Conservation (phyloP, 2,329 filamentous ascomycete species). For the Aspergillus sp. region DNA sequence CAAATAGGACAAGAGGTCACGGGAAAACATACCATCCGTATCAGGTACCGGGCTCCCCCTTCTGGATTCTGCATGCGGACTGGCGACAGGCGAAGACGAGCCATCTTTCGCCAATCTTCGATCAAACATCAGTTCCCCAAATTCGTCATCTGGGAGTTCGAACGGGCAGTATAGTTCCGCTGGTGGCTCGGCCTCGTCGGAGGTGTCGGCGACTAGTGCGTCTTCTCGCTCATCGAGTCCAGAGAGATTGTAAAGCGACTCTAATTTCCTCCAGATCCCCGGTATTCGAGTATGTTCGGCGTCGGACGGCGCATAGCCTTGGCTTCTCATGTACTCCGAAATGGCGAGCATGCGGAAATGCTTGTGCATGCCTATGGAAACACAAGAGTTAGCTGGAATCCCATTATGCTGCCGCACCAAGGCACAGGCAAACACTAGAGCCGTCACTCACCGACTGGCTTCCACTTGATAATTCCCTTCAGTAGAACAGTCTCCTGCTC, state of each 20-base stretch:
- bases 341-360: slow-evolving; percentile 89
- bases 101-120: slow-evolving; percentile 35
- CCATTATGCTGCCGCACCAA: slow-evolving; percentile 1
- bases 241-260: slow-evolving; percentile 73
- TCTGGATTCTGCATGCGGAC: slow-evolving; percentile 26
- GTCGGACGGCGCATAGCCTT: slow-evolving; percentile 61
- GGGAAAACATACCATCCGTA: slow-evolving; percentile 34
- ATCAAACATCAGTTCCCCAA: slow-evolving; percentile 41
- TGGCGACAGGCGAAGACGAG: slow-evolving; percentile 33
- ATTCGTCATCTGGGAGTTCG: slow-evolving; percentile 47
- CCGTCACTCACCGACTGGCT: slow-evolving; percentile 66
- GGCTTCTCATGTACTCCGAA: slow-evolving; percentile 66
- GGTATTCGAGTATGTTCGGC: slow-evolving; percentile 74
- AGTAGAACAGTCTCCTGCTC: slow-evolving; percentile 89
- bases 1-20: slow-evolving; percentile 1
- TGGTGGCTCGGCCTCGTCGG: slow-evolving; percentile 42
- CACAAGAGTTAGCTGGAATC: slow-evolving; percentile 2
- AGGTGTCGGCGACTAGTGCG: slow-evolving; percentile 45
- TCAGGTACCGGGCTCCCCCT: slow-evolving; percentile 39
- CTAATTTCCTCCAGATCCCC: slow-evolving; percentile 83
- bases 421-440: background rate
- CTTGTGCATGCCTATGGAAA: slow-evolving; percentile 64
- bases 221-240: slow-evolving; percentile 72
- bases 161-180: slow-evolving; percentile 58
- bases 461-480: slow-evolving; percentile 88